A percentile compares a stretch with the other conserved stretches of the same genome.
phyloP scores from a whole-genome alignment of 1,284 basidiomycete species.

The Golubevia pallescens region DNA sequence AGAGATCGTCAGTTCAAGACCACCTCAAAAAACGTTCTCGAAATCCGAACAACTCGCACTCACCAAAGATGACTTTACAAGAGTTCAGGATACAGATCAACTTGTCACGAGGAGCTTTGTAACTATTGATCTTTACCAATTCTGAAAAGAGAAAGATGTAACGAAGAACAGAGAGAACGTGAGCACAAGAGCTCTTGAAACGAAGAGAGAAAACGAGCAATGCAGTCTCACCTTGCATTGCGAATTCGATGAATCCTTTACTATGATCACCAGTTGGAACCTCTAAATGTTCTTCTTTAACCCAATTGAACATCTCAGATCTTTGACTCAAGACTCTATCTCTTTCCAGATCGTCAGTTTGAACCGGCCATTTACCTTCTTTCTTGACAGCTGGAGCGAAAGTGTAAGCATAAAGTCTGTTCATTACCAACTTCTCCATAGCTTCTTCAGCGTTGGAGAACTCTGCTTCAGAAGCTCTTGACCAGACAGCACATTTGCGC shows the following conservation, averaged over 20 bases:
- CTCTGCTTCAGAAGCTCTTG: constrained; percentile 72
- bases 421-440: constrained; percentile 99
- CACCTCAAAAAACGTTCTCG: constrained; percentile 7
- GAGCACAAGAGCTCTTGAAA: no score
- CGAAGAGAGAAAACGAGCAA: background rate
- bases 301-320: constrained; percentile 89
- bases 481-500: constrained; percentile 50
- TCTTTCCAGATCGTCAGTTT: constrained; percentile 89
- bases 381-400: constrained; percentile 56
- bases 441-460: constrained; percentile 97
- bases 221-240: constrained; percentile 76
- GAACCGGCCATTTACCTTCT: constrained; percentile 65
- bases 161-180: background rate
- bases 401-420: constrained; percentile 75
- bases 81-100: constrained; percentile 95
- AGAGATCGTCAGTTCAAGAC: background rate
- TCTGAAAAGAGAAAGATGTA: constrained; percentile 68
- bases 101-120: constrained; percentile 97
- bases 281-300: constrained; percentile 86
- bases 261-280: constrained; percentile 54
- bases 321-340: constrained; percentile 88
- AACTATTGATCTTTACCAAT: constrained; percentile 94
- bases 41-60: no score
- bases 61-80: constrained; percentile 99
- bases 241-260: constrained; percentile 89